Conservation (phyloP, 495 filamentous ascomycete genomes). For the Penicillium argentinense region DNA sequence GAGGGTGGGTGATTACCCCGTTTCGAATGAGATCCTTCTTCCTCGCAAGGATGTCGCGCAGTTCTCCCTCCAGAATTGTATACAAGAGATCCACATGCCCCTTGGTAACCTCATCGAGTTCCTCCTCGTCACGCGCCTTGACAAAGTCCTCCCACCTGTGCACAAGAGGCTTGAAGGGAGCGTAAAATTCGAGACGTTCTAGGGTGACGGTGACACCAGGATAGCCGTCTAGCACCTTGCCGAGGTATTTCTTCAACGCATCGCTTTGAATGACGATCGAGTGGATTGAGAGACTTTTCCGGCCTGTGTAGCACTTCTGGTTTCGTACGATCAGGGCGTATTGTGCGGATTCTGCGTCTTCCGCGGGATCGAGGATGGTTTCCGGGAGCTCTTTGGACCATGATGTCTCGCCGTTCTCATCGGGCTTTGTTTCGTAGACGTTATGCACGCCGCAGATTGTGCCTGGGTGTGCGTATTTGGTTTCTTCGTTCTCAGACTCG, state of each 20-base stretch:
- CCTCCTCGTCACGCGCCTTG: conserved; percentile 45
- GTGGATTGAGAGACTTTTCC: conserved; percentile 59
- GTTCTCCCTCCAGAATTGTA: conserved; percentile 56
- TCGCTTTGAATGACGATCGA: conserved; percentile 67
- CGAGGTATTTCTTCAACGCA: conserved; percentile 56
- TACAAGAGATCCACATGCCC: conserved; percentile 58
- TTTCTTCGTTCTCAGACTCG: conserved; percentile 1
- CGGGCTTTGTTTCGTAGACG: conserved; percentile 33
- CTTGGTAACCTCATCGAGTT: conserved; percentile 48
- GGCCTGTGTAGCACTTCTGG: conserved; percentile 55
- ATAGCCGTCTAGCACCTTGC: conserved; percentile 58
- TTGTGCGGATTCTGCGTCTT: conserved; percentile 51
- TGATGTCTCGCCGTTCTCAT: conserved; percentile 17
- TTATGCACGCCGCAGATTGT: conserved; percentile 30
- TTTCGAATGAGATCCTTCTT: conserved; percentile 58
- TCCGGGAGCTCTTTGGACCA: conserved; percentile 43
- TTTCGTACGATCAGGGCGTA: conserved; percentile 56
- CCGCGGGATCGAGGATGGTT: conserved; percentile 47
- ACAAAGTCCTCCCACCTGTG: conserved; percentile 63
- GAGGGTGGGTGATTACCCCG: conserved; percentile 58
- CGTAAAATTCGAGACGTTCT: conserved; percentile 57
- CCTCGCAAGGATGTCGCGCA: conserved; percentile 54
- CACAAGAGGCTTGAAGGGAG: conserved; percentile 63
- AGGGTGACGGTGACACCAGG: conserved; percentile 63
- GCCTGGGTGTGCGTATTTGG: conserved; percentile 15